Percentiles rank a stretch among this genome's conserved stretches.
phyloP scores from a whole-genome alignment of 179 eudicot species.

The Beta lomatogona region DNA sequence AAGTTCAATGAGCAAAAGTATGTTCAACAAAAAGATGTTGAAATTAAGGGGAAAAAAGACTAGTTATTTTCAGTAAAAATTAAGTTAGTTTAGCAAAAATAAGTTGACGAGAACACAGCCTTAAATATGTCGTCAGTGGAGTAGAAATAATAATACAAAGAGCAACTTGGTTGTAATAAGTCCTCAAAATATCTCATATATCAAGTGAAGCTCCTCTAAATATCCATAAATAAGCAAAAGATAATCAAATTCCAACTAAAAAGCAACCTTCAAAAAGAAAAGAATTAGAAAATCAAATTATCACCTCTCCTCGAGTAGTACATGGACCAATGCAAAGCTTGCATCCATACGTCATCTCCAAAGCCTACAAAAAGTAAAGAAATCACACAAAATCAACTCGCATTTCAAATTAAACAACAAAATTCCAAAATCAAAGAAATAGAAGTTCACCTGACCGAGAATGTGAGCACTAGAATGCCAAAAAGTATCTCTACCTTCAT shows the following conservation, averaged over 20 bases:
- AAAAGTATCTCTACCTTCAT: slow-evolving; percentile 90
- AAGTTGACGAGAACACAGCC: too few relatives aligned
- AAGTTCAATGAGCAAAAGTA: too few relatives aligned
- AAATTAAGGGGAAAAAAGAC: too few relatives aligned
- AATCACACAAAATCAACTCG: not conserved
- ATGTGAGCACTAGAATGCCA: slow-evolving; percentile 99
- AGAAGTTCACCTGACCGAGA: slow-evolving; percentile 67
- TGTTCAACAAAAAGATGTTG: too few relatives aligned
- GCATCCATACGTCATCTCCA: slow-evolving; percentile 91
- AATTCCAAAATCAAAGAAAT: slow-evolving; percentile 6
- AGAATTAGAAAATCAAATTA: not conserved
- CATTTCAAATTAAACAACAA: slow-evolving; percentile 7
- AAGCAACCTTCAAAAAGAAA: not conserved
- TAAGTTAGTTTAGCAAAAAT: too few relatives aligned
- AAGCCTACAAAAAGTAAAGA: slow-evolving; percentile 47
- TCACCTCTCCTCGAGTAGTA: slow-evolving; percentile 96
- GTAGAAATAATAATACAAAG: not conserved
- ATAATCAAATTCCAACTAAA: not conserved
- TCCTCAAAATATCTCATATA: too few relatives aligned
- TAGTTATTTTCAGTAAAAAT: too few relatives aligned
- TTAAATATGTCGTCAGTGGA: too few relatives aligned
- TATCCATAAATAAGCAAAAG: not conserved
- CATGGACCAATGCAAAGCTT: slow-evolving; percentile 95
- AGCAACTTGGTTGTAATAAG: not conserved
- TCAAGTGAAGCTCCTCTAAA: not conserved